phyloP scores from a whole-genome alignment of 2,329 filamentous ascomycete species.

The Paramyrothecium sp. region DNA sequence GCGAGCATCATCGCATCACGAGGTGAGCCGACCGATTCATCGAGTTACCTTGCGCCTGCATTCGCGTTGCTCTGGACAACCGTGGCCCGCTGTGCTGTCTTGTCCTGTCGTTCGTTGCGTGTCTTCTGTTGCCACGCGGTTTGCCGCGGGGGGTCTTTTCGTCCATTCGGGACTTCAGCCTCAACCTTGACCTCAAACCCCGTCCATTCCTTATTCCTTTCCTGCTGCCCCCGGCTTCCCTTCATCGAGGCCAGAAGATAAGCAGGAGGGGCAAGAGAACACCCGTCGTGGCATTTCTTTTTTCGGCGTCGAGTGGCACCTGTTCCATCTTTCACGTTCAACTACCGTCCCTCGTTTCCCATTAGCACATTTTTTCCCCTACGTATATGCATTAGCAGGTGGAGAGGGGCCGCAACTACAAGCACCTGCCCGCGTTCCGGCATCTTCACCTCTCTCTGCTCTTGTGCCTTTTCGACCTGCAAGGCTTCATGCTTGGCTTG shows the following conservation, averaged over 20 bases:
- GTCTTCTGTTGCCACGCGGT: conserved; percentile 1
- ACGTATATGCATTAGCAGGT: background rate
- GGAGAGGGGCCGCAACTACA: background rate
- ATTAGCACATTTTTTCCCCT: background rate
- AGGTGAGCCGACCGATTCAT: conserved; percentile 31
- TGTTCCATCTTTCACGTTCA: background rate
- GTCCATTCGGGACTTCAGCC: background rate
- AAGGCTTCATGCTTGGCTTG: background rate
- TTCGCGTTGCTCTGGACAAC: conserved; percentile 29
- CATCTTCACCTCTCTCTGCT: background rate
- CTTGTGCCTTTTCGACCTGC: background rate
- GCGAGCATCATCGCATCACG: conserved; percentile 5
- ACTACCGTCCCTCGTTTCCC: background rate
- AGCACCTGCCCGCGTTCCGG: no score
- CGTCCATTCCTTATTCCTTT: background rate
- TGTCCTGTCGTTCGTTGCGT: conserved; percentile 2
- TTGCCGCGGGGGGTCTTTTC: background rate
- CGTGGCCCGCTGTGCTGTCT: conserved; percentile 6
- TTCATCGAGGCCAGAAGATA: background rate
- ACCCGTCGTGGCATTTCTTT: background rate
- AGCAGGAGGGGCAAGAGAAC: background rate
- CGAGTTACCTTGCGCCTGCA: conserved; percentile 22
- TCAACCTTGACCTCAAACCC: background rate
- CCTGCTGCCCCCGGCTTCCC: background rate
- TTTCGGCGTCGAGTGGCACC: background rate